phyloP scores from a whole-genome alignment of 2,329 filamentous ascomycete species.

The Cladosporium sp. region DNA sequence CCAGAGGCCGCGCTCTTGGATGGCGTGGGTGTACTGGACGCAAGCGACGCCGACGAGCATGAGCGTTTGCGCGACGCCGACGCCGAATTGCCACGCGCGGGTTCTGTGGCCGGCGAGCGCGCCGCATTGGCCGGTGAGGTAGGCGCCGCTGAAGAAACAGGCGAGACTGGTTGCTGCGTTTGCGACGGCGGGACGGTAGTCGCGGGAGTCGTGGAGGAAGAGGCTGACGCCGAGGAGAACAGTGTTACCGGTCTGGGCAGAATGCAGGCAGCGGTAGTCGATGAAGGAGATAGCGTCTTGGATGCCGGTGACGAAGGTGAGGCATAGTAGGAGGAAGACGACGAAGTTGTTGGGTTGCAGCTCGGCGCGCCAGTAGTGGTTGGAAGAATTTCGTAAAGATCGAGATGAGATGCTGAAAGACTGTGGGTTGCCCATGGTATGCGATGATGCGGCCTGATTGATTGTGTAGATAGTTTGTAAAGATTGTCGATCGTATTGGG shows the following conservation, averaged over 20 bases:
- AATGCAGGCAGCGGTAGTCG: conserved; percentile 64
- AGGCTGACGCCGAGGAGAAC: conserved; percentile 55
- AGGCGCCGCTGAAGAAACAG: conserved; percentile 58
- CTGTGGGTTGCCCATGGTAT: neutral
- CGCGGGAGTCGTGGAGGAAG: conserved; percentile 44
- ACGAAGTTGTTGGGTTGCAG: conserved; percentile 29
- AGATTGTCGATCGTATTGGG: neutral
- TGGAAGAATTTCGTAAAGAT: neutral
- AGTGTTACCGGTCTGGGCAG: conserved; percentile 68
- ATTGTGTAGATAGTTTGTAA: neutral
- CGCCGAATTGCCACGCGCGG: conserved; percentile 56
- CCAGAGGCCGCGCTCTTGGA: neutral
- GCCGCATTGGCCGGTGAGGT: conserved; percentile 59
- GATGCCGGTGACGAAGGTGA: conserved; percentile 45
- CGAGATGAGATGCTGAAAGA: conserved; percentile 1
- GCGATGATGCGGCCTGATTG: neutral
- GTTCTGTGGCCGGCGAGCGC: conserved; percentile 53
- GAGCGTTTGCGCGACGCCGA: conserved; percentile 56
- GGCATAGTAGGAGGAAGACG: conserved; percentile 39
- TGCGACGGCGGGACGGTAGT: conserved; percentile 23
- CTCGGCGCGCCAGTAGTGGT: neutral
- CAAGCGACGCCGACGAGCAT: conserved; percentile 57
- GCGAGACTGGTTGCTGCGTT: conserved; percentile 60
- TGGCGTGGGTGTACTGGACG: neutral
- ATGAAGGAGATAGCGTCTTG: conserved; percentile 62